Evolutionary conservation across 345 rosid genomes (phyloP).

Genomic region (Corchorus capsularis): DNA sequence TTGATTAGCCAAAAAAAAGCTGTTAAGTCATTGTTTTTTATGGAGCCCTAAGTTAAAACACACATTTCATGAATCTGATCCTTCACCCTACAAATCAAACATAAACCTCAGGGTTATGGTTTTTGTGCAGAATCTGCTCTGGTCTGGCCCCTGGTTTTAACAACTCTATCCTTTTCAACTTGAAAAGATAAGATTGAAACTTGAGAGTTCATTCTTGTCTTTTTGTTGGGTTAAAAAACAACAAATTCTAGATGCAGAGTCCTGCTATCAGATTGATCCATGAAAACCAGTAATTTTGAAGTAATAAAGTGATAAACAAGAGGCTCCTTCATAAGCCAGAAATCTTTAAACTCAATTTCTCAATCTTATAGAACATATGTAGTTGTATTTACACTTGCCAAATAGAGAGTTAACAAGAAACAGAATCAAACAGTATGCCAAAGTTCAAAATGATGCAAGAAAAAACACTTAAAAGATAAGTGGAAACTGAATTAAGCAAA

Average conservation of each 20-base stretch:
- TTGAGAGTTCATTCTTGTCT: background rate
- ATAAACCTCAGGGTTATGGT: background rate
- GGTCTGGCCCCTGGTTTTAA: background rate
- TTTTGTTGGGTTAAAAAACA: background rate
- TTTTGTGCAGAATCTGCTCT: background rate
- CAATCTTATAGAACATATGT: background rate
- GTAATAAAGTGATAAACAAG: background rate
- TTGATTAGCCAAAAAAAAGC: background rate
- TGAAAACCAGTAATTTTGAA: background rate
- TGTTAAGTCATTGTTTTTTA: background rate
- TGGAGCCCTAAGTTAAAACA: background rate
- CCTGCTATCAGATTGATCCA: background rate
- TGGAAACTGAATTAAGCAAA: constrained; percentile 24
- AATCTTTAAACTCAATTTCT: background rate
- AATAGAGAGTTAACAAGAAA: constrained; percentile 1
- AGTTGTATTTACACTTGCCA: constrained; percentile 43
- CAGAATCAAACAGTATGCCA: background rate
- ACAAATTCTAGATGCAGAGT: background rate
- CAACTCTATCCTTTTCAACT: background rate
- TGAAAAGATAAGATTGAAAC: background rate
- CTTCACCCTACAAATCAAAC: constrained; percentile 8
- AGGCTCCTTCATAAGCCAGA: background rate
- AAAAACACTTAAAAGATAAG: constrained; percentile 2
- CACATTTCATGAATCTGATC: background rate
- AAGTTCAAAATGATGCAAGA: background rate